Evolutionary conservation across 2,329 filamentous ascomycete genomes (phyloP).

Genomic region (Diaporthe capsici): DNA sequence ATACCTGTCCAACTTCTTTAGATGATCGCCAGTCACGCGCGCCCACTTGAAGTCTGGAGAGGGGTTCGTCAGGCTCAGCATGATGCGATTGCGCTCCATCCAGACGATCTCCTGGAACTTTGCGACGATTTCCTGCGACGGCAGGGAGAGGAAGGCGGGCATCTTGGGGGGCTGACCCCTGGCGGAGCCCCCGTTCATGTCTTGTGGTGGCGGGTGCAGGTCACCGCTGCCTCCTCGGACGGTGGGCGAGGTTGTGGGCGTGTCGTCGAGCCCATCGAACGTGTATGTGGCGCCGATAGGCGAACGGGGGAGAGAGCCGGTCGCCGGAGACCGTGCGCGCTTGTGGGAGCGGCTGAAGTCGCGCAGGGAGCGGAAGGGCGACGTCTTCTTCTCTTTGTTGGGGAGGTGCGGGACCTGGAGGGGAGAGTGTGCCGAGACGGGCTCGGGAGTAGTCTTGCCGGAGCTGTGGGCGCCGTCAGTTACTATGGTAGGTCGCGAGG

Average conservation of each 20-base stretch:
- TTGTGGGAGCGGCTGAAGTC: conserved; percentile 60
- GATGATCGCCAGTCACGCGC: conserved; percentile 68
- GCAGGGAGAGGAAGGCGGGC: conserved; percentile 56
- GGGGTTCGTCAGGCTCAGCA: conserved; percentile 56
- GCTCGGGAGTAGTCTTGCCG: conserved; percentile 41
- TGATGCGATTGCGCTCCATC: conserved; percentile 65
- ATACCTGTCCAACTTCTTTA: conserved; percentile 83
- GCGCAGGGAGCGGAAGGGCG: conserved; percentile 61
- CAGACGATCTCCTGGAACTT: conserved; percentile 69
- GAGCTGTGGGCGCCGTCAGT: conserved; percentile 39
- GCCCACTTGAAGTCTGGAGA: conserved; percentile 58
- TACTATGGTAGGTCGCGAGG: conserved; percentile 38
- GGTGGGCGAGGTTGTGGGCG: conserved; percentile 41
- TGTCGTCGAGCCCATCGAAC: conserved; percentile 49
- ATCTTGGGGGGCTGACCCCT: conserved; percentile 47
- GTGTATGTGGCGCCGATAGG: conserved; percentile 43
- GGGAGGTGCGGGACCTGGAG: conserved; percentile 39
- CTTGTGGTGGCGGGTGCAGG: conserved; percentile 10
- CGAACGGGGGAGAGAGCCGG: conserved; percentile 45
- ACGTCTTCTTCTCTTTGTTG: conserved; percentile 43
- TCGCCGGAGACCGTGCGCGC: conserved; percentile 60
- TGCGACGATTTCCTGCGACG: conserved; percentile 59
- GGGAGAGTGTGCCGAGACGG: conserved; percentile 27
- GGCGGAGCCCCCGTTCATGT: conserved; percentile 4
- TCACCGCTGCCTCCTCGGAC: conserved; percentile 36